phyloP scores from a whole-genome alignment of 2,329 filamentous ascomycete genomes.

The Aspergillus brunneoviolaceus region DNA sequence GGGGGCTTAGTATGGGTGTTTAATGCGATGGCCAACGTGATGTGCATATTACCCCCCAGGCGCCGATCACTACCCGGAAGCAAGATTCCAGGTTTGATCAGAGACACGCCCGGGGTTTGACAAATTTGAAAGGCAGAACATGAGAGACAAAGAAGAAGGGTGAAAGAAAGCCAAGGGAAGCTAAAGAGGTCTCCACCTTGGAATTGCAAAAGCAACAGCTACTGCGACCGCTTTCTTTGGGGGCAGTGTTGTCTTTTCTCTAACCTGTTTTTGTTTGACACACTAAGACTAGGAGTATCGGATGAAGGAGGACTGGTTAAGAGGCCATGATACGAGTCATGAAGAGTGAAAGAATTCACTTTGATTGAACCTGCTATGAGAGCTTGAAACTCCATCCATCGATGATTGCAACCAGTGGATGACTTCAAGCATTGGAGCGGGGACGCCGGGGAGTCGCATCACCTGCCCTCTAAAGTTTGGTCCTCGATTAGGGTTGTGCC shows the following conservation, averaged over 20 bases:
- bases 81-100: constrained; percentile 10
- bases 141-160: constrained; percentile 6
- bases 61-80: constrained; percentile 23
- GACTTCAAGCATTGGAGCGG: not conserved
- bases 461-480: not conserved
- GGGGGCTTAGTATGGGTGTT: constrained; percentile 9
- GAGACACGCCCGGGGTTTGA: not conserved
- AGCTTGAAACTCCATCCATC: not conserved
- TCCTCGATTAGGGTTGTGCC: not conserved
- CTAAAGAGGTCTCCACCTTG: not conserved
- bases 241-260: not conserved
- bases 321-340: not conserved
- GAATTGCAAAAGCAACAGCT: not conserved
- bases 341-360: not conserved
- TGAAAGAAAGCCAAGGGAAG: not conserved
- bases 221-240: not conserved
- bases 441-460: not conserved
- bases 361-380: not conserved
- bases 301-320: too few species aligned
- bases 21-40: constrained; percentile 11
- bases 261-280: not conserved
- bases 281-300: too few species aligned
- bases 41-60: constrained; percentile 20
- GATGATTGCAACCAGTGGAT: not conserved
- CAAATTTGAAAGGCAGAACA: not conserved